Conservation (phyloP, 1,284 basidiomycete species). For the Trichosporon inkin region DNA sequence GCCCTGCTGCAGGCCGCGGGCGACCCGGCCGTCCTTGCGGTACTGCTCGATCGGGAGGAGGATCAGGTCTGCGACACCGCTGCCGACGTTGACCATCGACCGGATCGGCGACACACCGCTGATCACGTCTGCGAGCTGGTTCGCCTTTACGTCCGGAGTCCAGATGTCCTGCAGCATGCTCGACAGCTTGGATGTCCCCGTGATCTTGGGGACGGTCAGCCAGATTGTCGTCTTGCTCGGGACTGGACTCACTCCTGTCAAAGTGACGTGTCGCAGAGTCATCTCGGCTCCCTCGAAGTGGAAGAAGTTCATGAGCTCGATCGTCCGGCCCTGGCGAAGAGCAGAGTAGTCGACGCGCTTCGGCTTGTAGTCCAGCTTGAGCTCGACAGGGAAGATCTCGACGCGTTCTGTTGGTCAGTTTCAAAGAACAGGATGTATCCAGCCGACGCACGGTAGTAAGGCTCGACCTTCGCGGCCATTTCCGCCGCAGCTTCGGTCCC, state of each 20-base stretch:
- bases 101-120: constrained; percentile 95
- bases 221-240: not conserved
- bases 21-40: constrained; percentile 89
- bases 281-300: constrained; percentile 98
- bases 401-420: constrained; percentile 39
- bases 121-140: constrained; percentile 93
- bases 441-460: constrained; percentile 48
- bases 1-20: constrained; percentile 89
- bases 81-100: constrained; percentile 92
- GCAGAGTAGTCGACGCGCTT: constrained; percentile 92
- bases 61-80: constrained; percentile 91
- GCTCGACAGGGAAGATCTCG: constrained; percentile 60
- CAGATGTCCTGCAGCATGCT: constrained; percentile 92
- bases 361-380: constrained; percentile 98
- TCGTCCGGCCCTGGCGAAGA: constrained; percentile 83
- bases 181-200: constrained; percentile 81
- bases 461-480: constrained; percentile 42
- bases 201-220: constrained; percentile 59
- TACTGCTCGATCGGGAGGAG: constrained; percentile 95
- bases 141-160: constrained; percentile 99
- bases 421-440: not conserved
- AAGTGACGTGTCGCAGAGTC: constrained; percentile 86
- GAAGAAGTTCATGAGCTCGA: constrained; percentile 99
- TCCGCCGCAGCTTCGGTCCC: constrained; percentile 31
- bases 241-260: constrained; percentile 69